phyloP scores from a whole-genome alignment of 78 protist genomes.

The Salpingoeca rosetta region DNA sequence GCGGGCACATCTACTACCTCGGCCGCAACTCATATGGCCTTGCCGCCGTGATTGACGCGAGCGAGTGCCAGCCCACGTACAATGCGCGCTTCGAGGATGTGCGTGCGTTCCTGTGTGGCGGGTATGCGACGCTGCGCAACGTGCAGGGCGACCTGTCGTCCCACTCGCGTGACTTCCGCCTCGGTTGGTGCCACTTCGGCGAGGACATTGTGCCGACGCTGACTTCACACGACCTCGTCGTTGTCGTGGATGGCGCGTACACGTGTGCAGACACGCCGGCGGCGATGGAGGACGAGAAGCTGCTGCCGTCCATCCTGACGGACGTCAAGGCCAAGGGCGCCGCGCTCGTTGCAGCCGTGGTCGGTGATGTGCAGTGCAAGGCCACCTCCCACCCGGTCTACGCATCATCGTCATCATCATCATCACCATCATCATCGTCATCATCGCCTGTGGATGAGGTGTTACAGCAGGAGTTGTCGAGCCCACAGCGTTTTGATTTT shows the following conservation, averaged over 20 bases:
- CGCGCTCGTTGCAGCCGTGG: not conserved
- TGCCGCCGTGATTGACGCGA: slow-evolving; percentile 50
- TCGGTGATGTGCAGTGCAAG: not conserved
- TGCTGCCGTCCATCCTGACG: not conserved
- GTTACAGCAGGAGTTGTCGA: no score
- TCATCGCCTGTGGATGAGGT: no score
- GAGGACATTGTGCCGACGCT: not conserved
- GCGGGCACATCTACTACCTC: slow-evolving; percentile 13
- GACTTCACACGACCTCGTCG: slow-evolving; percentile 18
- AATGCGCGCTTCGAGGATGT: slow-evolving; percentile 44
- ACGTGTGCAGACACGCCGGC: no score
- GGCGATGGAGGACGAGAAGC: not conserved
- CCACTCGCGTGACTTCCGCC: slow-evolving; percentile 19
- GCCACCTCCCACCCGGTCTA: no score
- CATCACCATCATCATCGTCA: no score
- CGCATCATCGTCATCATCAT: no score
- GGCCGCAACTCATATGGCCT: slow-evolving; percentile 15
- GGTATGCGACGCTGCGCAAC: slow-evolving; percentile 37
- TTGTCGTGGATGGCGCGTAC: no score
- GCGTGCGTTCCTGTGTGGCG: slow-evolving; percentile 36
- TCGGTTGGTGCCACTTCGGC: slow-evolving; percentile 23
- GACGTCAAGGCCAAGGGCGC: not conserved
- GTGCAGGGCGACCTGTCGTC: slow-evolving; percentile 27
- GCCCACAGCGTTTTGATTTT: no score
- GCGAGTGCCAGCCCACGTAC: slow-evolving; percentile 51